Percentiles rank a stretch among this genome's conserved stretches.
Evolutionary conservation across 306 rosid genomes (phyloP).

Genomic region (Cicer bijugum): DNA sequence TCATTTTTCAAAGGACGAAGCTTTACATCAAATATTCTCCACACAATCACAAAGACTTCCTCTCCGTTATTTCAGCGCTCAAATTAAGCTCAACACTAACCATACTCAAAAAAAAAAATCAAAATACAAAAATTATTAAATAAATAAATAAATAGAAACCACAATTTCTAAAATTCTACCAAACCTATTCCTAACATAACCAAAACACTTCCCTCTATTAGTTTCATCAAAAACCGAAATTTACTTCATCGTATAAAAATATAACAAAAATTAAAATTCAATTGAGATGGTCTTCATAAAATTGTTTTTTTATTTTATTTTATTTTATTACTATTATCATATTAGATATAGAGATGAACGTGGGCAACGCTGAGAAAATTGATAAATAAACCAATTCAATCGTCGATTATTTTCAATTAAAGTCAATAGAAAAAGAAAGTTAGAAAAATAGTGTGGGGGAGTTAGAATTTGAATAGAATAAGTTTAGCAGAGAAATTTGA

Average conservation of each 20-base stretch:
- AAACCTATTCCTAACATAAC: not conserved
- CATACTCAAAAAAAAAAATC: slow-evolving; percentile 15
- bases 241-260: not conserved
- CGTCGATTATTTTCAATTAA: slow-evolving; percentile 7
- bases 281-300: not conserved
- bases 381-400: not conserved
- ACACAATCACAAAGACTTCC: slow-evolving; percentile 50
- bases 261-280: slow-evolving; percentile 1
- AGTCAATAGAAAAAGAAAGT: not conserved
- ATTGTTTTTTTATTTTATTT: not conserved
- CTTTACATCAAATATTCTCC: slow-evolving; percentile 65
- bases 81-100: slow-evolving; percentile 49
- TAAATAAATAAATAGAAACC: not conserved
- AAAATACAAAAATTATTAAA: slow-evolving; percentile 2
- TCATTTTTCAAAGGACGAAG: slow-evolving; percentile 48
- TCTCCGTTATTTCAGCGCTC: slow-evolving; percentile 66
- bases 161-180: slow-evolving; percentile 30
- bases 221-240: slow-evolving; percentile 24
- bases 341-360: not conserved
- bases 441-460: not conserved
- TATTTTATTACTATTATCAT: not conserved
- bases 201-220: slow-evolving; percentile 27
- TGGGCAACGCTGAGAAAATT: slow-evolving; percentile 13
- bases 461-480: not conserved
- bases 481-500: slow-evolving; percentile 30